Evolutionary conservation across 805 yeast species (phyloP).

Genomic region (Pachysolen tannophilus): DNA sequence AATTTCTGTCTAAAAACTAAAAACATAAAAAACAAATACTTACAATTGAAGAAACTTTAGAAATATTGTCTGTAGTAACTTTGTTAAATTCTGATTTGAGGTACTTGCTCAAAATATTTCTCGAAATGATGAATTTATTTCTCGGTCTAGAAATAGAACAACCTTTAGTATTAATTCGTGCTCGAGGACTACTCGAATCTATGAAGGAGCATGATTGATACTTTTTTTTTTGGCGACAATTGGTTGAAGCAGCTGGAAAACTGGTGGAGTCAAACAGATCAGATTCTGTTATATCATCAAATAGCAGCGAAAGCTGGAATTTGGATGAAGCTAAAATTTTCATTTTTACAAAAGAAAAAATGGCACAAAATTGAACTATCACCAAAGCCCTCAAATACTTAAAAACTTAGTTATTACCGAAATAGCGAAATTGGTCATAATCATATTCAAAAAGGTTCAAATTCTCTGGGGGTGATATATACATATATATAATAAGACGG

Average conservation of each 20-base stretch:
- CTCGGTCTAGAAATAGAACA: constrained; percentile 12
- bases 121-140: constrained; percentile 14
- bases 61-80: constrained; percentile 8
- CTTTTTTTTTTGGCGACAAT: neutral
- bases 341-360: too few relatives aligned
- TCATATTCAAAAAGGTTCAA: too few relatives aligned
- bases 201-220: neutral
- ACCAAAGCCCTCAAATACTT: too few relatives aligned
- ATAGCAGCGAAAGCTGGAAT: neutral
- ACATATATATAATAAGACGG: too few relatives aligned
- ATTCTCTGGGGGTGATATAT: too few relatives aligned
- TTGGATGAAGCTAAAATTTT: neutral
- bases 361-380: too few relatives aligned
- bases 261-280: neutral
- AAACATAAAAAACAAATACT: constrained; percentile 1
- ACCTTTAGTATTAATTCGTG: too few relatives aligned
- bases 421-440: too few relatives aligned
- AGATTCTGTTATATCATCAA: neutral
- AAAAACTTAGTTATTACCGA: too few relatives aligned
- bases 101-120: constrained; percentile 11
- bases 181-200: neutral
- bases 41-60: constrained; percentile 11
- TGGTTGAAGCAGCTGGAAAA: neutral
- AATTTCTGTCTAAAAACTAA: neutral
- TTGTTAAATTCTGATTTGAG: constrained; percentile 1